Conservation (phyloP, 139 green algal species). For the Pleodorina starrii region DNA sequence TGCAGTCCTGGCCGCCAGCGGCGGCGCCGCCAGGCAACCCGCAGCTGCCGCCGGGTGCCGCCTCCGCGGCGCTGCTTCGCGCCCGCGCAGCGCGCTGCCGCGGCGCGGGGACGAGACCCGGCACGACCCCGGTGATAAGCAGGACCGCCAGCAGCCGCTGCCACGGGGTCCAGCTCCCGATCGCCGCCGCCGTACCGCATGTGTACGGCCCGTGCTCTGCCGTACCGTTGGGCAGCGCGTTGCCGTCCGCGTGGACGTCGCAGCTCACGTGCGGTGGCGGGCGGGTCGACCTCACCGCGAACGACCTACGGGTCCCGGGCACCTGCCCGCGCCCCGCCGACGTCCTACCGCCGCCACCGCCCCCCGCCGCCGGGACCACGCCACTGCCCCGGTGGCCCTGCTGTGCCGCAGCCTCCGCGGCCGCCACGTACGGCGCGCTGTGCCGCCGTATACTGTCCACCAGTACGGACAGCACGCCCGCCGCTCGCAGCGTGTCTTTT, state of each 20-base stretch:
- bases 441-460: slow-evolving; percentile 29
- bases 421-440: slow-evolving; percentile 20
- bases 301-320: neutral
- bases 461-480: slow-evolving; percentile 44
- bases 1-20: neutral
- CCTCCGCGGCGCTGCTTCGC: neutral
- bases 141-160: slow-evolving; percentile 48
- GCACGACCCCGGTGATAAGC: slow-evolving; percentile 49
- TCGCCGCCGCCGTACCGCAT: neutral
- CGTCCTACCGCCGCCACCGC: neutral
- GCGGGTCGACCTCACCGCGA: neutral
- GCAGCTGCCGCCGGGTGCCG: neutral
- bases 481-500: slow-evolving; percentile 52
- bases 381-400: neutral
- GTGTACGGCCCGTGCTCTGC: neutral
- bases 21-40: neutral
- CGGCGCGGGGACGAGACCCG: neutral
- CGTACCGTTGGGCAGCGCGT: neutral
- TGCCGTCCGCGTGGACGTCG: neutral
- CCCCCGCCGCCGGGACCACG: neutral
- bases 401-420: neutral
- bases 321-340: neutral
- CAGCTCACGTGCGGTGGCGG: slow-evolving; percentile 1
- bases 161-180: slow-evolving; percentile 25
- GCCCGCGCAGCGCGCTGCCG: neutral